Percentiles rank a stretch among this genome's conserved stretches.
Conservation (phyloP, 345 rosid genomes). For the Heritiera littoralis region DNA sequence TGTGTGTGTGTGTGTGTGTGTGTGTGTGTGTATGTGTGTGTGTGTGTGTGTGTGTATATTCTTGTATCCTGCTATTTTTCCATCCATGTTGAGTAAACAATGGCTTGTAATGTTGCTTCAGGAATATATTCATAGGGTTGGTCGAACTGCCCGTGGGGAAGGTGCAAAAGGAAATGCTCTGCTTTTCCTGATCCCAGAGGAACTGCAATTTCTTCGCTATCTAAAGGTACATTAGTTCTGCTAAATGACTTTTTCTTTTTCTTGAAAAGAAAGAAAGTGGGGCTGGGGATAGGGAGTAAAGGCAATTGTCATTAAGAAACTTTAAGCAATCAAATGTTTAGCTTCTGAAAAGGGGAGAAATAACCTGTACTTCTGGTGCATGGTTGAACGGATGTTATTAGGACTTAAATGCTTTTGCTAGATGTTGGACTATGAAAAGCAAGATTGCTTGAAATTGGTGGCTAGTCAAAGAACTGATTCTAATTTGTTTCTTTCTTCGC, state of each 20-base stretch:
- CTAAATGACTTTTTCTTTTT: neutral
- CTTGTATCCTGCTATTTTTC: constrained; percentile 8
- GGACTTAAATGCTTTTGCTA: neutral
- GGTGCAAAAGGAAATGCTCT: constrained; percentile 95
- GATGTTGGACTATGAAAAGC: neutral
- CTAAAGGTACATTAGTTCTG: constrained; percentile 57
- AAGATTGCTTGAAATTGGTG: neutral
- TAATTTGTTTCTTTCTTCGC: neutral
- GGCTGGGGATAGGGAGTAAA: neutral
- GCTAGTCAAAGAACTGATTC: neutral
- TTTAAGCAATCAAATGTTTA: neutral
- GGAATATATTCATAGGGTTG: constrained; percentile 99
- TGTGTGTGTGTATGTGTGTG: neutral
- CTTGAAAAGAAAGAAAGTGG: neutral
- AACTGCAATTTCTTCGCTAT: constrained; percentile 82
- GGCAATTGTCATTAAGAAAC: neutral
- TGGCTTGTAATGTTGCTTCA: constrained; percentile 34
- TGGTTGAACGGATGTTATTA: neutral
- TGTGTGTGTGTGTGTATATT: no score
- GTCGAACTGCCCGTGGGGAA: constrained; percentile 99
- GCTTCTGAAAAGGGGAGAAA: neutral
- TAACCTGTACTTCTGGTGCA: neutral
- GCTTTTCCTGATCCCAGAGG: constrained; percentile 91
- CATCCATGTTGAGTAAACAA: constrained; percentile 3
- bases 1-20: neutral